These are phyloP conservation scores for Kodamaea derodonti DNA, from an alignment of 1,139 yeast species.

Conservation along the genomic window DNA sequence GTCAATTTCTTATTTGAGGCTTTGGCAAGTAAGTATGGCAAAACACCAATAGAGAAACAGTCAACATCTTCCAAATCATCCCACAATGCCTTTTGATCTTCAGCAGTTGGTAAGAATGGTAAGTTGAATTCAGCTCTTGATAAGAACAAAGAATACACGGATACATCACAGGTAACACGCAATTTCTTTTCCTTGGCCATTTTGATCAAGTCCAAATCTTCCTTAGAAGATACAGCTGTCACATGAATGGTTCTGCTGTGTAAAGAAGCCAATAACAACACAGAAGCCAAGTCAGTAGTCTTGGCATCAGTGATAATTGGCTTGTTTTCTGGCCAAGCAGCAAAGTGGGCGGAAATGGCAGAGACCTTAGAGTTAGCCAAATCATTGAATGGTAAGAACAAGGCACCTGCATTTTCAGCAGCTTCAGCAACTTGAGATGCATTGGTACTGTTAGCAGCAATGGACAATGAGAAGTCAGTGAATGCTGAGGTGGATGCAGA, in stretches of 20 bases:
- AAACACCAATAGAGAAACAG: slow-evolving; percentile 80
- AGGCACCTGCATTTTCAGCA: slow-evolving; percentile 67
- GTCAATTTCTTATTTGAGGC: slow-evolving; percentile 55
- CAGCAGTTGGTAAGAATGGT: slow-evolving; percentile 69
- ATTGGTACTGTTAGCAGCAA: slow-evolving; percentile 79
- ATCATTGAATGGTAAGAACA: slow-evolving; percentile 78
- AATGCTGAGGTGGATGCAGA: slow-evolving; percentile 56
- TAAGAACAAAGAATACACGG: slow-evolving; percentile 75
- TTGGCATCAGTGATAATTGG: slow-evolving; percentile 91
- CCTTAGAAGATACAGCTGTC: slow-evolving; percentile 76
- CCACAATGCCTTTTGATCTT: slow-evolving; percentile 85
- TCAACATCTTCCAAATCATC: slow-evolving; percentile 67
- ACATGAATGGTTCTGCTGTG: slow-evolving; percentile 85
- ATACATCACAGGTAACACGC: slow-evolving; percentile 86
- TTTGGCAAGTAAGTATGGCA: slow-evolving; percentile 71
- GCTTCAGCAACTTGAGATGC: slow-evolving; percentile 60
- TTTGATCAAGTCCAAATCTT: slow-evolving; percentile 78
- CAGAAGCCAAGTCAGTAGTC: slow-evolving; percentile 88
- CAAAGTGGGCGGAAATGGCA: slow-evolving; percentile 72
- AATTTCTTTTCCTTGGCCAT: slow-evolving; percentile 83
- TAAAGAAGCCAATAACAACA: slow-evolving; percentile 82
- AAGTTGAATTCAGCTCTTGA: slow-evolving; percentile 69
- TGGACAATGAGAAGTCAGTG: slow-evolving; percentile 79
- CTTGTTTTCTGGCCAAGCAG: slow-evolving; percentile 79
- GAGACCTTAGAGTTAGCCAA: slow-evolving; percentile 68